Percentiles rank a stretch among this genome's conserved stretches.
Conservation (phyloP, 2,329 filamentous ascomycete genomes). For the Bertia moriformis region DNA sequence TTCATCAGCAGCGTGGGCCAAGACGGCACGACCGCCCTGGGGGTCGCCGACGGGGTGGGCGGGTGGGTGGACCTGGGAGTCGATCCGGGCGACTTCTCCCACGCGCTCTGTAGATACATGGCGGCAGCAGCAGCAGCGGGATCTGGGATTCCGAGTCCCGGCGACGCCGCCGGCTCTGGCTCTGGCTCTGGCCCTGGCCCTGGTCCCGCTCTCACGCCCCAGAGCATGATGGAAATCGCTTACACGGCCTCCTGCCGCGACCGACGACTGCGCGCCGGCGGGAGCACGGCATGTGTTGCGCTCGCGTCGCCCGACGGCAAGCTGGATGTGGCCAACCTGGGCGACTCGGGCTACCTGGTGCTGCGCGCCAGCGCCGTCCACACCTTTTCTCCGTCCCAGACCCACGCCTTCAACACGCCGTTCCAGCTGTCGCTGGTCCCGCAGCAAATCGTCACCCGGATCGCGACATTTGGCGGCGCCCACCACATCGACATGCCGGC, state of each 20-base stretch:
- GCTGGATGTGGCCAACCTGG: neutral
- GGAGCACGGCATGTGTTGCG: neutral
- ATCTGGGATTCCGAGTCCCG: no score
- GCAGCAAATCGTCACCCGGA: neutral
- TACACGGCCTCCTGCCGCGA: neutral
- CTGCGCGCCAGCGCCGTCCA: neutral
- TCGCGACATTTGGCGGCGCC: neutral
- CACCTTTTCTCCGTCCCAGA: neutral
- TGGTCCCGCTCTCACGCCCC: neutral
- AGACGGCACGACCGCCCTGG: neutral
- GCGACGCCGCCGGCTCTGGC: no score
- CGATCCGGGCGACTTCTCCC: neutral
- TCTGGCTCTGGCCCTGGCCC: no score
- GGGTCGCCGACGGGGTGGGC: neutral
- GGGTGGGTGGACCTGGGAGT: neutral
- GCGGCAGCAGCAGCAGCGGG: no score
- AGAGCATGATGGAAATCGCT: neutral
- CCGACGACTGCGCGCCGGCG: neutral
- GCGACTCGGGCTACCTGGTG: neutral
- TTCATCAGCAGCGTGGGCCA: neutral
- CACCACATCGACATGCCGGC: neutral
- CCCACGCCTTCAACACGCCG: neutral
- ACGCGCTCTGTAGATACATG: neutral
- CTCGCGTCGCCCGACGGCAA: neutral
- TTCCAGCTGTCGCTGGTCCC: neutral